Base-by-base conservation (phyloP, 371 early-diverging fungal species). In the Saksenaea oblongispora region DNA sequence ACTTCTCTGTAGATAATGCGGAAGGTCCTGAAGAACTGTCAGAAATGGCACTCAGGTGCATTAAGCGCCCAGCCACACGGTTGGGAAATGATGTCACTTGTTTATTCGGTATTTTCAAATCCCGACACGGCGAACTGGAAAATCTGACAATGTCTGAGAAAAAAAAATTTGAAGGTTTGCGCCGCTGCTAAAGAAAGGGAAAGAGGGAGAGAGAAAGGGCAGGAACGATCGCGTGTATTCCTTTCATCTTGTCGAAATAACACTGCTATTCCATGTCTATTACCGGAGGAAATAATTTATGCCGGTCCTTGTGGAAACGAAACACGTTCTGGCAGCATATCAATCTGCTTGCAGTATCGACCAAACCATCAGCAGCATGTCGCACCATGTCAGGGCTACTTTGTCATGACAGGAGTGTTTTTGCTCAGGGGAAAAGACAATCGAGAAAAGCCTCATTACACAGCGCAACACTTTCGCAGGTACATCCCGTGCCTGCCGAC, bases 221-320 rank as follows among this genome's bases (percentile, higher is more conserved):
- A 47, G 51, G 51, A 47, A 31, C 51, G 51, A 47, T 47, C 51
- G 51, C 51, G 51, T 22, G 22, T 22, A 41, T 14, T 47, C n/a
- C n/a, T 22, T 22, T 17, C 24, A 10, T 10, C 10, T 18, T 47
- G 10, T 22, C 24, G 31, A 31, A 31, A 31, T 31, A 31, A 31
- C 7, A 31, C 31, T 18, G 18, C 24, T 22, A 18, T n/a, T 47
- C 11, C 51, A 47, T 47, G 51, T 47, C 51, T 47, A 47, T 47
- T 47, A 47, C 51, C 22, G 51, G 51, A 47, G 51, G 51, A n/a
- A 47, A 47, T 47, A 47, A 17, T 22, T 47, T 47, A 22, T 47
- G 51, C 51, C 51, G 51, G 22, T 47, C 51, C 5, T 9, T 47
- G 24, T 47, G 51, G 51, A 47, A 47, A 47, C 51, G 51, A 47